These are phyloP conservation scores for Trichoderma oligosporum DNA, from an alignment of 2,329 filamentous ascomycete genomes.

Conservation along the genomic window DNA sequence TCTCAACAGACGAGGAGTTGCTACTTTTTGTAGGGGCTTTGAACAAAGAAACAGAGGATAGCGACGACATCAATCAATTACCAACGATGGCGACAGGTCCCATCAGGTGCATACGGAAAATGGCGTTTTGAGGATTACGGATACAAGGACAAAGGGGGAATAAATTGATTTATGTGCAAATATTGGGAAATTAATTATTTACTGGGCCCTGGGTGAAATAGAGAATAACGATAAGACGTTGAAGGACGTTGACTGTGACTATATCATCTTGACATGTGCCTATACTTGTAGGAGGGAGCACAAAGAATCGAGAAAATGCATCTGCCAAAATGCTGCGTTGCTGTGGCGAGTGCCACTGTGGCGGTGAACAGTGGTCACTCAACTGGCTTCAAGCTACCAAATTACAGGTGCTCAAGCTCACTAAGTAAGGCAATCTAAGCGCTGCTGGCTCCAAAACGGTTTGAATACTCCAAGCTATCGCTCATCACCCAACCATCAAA, in stretches of 20 bases:
- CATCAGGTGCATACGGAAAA: conserved; percentile 18
- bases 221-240: neutral
- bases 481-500: too few species aligned
- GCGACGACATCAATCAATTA: neutral
- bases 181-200: neutral
- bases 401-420: neutral
- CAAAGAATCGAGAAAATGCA: too few species aligned
- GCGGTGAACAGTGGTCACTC: conserved; percentile 3
- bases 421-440: too few species aligned
- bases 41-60: neutral
- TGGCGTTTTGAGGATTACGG: conserved; percentile 21
- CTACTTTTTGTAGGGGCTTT: too few species aligned
- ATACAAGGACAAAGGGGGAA: conserved; percentile 1
- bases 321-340: neutral
- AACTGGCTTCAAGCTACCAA: neutral
- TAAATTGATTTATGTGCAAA: neutral
- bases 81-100: neutral
- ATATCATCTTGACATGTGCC: neutral
- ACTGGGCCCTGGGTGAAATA: neutral
- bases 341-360: conserved; percentile 11
- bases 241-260: neutral
- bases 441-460: too few species aligned
- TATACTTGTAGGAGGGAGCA: too few species aligned
- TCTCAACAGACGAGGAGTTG: neutral
- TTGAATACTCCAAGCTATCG: too few species aligned